A percentile compares a stretch with the other conserved stretches of the same genome.
Conservation (phyloP, 2,329 filamentous ascomycete species). For the Thelonectria rubi region DNA sequence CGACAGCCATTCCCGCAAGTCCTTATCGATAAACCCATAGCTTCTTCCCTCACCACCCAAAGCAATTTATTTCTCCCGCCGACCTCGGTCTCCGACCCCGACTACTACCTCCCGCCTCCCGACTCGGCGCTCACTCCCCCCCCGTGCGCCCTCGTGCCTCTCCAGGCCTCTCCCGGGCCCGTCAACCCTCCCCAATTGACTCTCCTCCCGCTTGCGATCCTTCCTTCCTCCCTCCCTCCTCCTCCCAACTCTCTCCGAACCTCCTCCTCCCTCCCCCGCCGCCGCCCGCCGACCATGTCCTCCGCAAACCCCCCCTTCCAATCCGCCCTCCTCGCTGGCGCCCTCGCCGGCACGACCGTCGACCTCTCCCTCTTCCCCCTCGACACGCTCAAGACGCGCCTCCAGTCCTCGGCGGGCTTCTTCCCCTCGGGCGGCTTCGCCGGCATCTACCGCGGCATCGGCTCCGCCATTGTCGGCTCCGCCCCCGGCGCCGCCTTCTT, state of each 20-base stretch:
- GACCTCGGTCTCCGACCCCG: constrained; percentile 39
- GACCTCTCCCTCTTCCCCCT: constrained; percentile 97
- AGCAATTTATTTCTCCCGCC: constrained; percentile 31
- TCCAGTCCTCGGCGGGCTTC: constrained; percentile 84
- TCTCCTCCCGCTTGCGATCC: background rate
- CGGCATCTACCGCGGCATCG: constrained; percentile 93
- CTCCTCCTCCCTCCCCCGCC: too few relatives aligned
- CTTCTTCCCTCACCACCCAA: constrained; percentile 25
- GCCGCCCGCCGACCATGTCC: too few relatives aligned
- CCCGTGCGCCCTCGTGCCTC: constrained; percentile 5
- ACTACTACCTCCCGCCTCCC: constrained; percentile 18
- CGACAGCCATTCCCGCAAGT: background rate
- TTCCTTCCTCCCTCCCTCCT: constrained; percentile 18
- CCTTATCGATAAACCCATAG: constrained; percentile 42
- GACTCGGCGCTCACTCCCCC: background rate
- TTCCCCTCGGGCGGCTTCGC: constrained; percentile 85
- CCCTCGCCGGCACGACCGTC: constrained; percentile 91
- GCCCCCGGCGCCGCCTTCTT: constrained; percentile 95
- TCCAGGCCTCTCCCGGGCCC: background rate
- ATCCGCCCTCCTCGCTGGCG: constrained; percentile 79
- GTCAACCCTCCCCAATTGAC: background rate
- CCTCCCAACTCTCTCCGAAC: background rate
- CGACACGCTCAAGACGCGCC: constrained; percentile 97
- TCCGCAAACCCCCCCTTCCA: constrained; percentile 58
- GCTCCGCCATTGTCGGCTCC: constrained; percentile 87